Evolutionary conservation across 495 filamentous ascomycete genomes (phyloP).

Genomic region (Hypoxylon lienhwacheense): DNA sequence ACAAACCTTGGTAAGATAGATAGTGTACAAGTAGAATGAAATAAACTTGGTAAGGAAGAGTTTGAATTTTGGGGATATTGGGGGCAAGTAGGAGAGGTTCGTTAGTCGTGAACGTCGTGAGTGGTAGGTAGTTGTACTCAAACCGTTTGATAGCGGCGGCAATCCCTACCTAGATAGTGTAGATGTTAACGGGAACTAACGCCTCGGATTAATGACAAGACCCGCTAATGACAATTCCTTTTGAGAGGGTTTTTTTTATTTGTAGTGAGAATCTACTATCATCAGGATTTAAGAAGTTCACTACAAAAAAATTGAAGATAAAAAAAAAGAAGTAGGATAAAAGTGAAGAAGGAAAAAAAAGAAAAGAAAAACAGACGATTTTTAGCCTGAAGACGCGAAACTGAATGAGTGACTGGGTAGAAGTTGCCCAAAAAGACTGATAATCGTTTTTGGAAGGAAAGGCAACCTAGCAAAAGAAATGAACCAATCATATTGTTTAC

Average conservation of each 20-base stretch:
- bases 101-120: no score
- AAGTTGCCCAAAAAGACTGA: slow-evolving; percentile 23
- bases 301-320: no score
- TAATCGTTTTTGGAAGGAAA: slow-evolving; percentile 22
- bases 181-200: neutral
- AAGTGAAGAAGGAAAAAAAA: neutral
- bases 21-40: neutral
- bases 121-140: no score
- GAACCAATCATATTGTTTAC: slow-evolving; percentile 28
- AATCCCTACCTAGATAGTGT: neutral
- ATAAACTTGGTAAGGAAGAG: no score
- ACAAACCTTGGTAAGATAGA: slow-evolving; percentile 5
- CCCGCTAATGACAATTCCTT: neutral
- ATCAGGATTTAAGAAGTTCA: neutral
- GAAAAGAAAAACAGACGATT: neutral
- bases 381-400: no score
- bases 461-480: slow-evolving; percentile 6
- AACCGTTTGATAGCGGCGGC: neutral
- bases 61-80: no score
- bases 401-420: slow-evolving; percentile 3
- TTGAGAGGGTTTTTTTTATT: no score
- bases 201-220: neutral
- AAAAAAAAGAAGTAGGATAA: no score
- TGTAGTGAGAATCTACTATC: no score
- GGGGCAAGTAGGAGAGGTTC: slow-evolving; percentile 14